These are phyloP conservation scores for Hordeum pubiflorum DNA, from an alignment of 202 grass and related monocot genomes.

Conservation along the genomic window DNA sequence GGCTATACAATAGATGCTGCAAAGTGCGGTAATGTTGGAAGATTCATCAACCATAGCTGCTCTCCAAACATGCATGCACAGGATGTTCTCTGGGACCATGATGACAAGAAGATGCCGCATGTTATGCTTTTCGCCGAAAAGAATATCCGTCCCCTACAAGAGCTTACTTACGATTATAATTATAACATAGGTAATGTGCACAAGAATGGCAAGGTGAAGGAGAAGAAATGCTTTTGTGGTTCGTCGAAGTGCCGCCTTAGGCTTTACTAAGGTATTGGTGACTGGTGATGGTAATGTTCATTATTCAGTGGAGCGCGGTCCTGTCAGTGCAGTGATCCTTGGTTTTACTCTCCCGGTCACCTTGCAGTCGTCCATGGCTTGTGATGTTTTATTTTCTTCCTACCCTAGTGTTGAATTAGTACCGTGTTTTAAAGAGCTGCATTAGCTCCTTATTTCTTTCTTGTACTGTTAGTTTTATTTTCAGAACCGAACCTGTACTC, in stretches of 20 bases:
- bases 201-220: constrained; percentile 48
- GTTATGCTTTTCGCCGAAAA: constrained; percentile 68
- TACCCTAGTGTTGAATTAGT: not conserved
- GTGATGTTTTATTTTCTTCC: not conserved
- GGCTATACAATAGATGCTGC: constrained; percentile 73
- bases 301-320: not conserved
- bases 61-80: constrained; percentile 73
- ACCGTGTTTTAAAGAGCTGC: not conserved
- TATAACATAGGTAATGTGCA: constrained; percentile 46
- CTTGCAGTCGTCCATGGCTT: not conserved
- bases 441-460: not conserved
- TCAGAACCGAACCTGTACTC: not conserved
- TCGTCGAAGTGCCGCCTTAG: constrained; percentile 65
- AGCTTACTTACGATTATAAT: constrained; percentile 76
- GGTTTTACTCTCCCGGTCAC: not conserved
- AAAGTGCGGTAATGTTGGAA: constrained; percentile 56
- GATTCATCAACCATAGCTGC: constrained; percentile 82
- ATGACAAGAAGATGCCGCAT: constrained; percentile 54
- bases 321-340: not conserved
- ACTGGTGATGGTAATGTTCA: constrained; percentile 1
- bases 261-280: constrained; percentile 53
- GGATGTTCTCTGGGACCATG: constrained; percentile 71
- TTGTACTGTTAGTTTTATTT: not conserved
- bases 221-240: constrained; percentile 67
- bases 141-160: constrained; percentile 68